These are phyloP conservation scores for Cercospora sp. DNA, from an alignment of 2,329 filamentous ascomycete genomes.

Conservation along the genomic window DNA sequence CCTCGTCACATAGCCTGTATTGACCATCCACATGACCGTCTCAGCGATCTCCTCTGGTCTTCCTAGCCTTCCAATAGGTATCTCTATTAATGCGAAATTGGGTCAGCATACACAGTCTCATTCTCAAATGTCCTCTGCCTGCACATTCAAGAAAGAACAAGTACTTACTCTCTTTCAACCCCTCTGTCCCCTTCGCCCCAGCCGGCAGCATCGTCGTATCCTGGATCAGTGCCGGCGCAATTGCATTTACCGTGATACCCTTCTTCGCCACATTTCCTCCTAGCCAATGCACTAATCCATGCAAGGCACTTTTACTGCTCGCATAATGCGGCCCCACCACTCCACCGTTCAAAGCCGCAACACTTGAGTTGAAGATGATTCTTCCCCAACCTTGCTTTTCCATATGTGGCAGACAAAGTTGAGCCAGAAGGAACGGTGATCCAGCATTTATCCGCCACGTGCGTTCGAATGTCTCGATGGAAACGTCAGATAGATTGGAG, in stretches of 20 bases:
- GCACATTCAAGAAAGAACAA: not conserved
- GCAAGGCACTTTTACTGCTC: conserved; percentile 46
- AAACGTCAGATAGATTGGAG: conserved; percentile 36
- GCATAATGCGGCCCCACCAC: conserved; percentile 46
- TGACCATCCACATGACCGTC: conserved; percentile 51
- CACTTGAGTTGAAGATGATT: conserved; percentile 42
- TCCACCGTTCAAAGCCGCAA: conserved; percentile 45
- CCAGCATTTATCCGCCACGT: conserved; percentile 44
- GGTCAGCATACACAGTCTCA: not conserved
- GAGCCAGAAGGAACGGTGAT: conserved; percentile 41
- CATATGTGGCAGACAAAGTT: conserved; percentile 44
- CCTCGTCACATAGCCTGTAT: conserved; percentile 50
- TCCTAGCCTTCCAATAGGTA: conserved; percentile 49
- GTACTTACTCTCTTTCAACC: conserved; percentile 38
- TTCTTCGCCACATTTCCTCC: conserved; percentile 45
- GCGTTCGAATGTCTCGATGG: conserved; percentile 41
- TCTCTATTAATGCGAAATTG: conserved; percentile 30
- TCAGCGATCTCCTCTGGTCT: conserved; percentile 50
- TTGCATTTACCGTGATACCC: conserved; percentile 51
- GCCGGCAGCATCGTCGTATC: conserved; percentile 48
- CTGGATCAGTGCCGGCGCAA: conserved; percentile 49
- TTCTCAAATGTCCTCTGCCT: not conserved
- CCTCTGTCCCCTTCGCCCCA: conserved; percentile 35
- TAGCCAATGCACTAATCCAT: conserved; percentile 51
- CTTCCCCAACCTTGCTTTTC: conserved; percentile 41